Conservation (phyloP, 768 basidiomycete species). For the Lactarius indigo region DNA sequence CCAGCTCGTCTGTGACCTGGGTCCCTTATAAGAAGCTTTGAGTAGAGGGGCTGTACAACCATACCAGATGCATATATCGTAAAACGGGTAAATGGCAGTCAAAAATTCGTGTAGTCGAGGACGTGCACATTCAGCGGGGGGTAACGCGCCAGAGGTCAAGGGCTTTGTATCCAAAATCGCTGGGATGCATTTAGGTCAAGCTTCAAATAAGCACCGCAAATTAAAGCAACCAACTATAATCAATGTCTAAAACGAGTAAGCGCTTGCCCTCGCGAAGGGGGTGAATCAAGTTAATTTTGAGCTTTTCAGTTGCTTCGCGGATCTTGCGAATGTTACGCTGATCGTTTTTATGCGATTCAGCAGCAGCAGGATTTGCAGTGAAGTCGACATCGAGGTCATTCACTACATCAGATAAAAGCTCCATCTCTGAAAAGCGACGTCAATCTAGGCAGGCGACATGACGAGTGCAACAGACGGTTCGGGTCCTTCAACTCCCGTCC, state of each 20-base stretch:
- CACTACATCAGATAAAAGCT: constrained; percentile 61
- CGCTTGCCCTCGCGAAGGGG: constrained; percentile 74
- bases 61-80: constrained; percentile 89
- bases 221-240: constrained; percentile 60
- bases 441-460: neutral
- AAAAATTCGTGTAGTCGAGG: constrained; percentile 84
- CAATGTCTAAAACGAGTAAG: constrained; percentile 82
- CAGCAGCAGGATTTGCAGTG: constrained; percentile 55
- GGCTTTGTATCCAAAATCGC: constrained; percentile 86
- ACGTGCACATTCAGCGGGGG: constrained; percentile 76
- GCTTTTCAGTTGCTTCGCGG: constrained; percentile 61
- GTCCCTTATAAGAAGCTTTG: neutral
- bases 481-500: constrained; percentile 85
- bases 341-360: constrained; percentile 63
- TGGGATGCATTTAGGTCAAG: constrained; percentile 30
- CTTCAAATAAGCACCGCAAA: neutral
- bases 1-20: constrained; percentile 86
- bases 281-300: constrained; percentile 69
- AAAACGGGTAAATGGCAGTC: constrained; percentile 72
- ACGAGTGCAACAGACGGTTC: constrained; percentile 39
- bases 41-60: neutral
- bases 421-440: constrained; percentile 45
- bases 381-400: constrained; percentile 86
- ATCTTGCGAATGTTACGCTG: constrained; percentile 80
- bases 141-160: constrained; percentile 74